phyloP scores from a whole-genome alignment of 176 grass and related monocot species.

The Carex kokanica region DNA sequence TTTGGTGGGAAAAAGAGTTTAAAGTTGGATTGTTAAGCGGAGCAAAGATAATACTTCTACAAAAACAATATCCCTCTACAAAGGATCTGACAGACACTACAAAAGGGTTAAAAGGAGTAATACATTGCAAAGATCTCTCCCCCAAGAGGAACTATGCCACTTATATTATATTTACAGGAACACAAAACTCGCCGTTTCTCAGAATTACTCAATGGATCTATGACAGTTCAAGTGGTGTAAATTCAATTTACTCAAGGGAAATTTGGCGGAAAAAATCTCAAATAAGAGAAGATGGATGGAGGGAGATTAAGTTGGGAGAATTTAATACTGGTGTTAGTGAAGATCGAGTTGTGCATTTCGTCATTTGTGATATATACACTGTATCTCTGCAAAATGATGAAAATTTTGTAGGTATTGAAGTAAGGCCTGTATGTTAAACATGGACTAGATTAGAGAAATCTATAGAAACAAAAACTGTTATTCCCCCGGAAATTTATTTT shows the following conservation, averaged over 20 bases:
- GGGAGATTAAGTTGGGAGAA: neutral
- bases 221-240: no score
- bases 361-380: neutral
- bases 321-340: neutral
- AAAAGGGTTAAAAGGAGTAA: slow-evolving; percentile 18
- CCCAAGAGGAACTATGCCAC: slow-evolving; percentile 28
- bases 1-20: neutral
- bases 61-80: neutral
- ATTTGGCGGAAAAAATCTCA: no score
- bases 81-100: slow-evolving; percentile 18
- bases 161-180: slow-evolving; percentile 38
- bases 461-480: no score
- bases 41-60: neutral
- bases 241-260: no score
- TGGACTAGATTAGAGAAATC: no score
- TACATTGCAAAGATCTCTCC: slow-evolving; percentile 30
- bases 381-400: neutral
- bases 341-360: neutral
- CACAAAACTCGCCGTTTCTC: neutral
- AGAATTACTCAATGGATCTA: no score
- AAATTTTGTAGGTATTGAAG: neutral
- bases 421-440: neutral
- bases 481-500: no score
- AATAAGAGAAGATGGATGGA: neutral
- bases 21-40: neutral